phyloP scores from a whole-genome alignment of 2,329 filamentous ascomycete species.

The Phaeosphaeria sp. region DNA sequence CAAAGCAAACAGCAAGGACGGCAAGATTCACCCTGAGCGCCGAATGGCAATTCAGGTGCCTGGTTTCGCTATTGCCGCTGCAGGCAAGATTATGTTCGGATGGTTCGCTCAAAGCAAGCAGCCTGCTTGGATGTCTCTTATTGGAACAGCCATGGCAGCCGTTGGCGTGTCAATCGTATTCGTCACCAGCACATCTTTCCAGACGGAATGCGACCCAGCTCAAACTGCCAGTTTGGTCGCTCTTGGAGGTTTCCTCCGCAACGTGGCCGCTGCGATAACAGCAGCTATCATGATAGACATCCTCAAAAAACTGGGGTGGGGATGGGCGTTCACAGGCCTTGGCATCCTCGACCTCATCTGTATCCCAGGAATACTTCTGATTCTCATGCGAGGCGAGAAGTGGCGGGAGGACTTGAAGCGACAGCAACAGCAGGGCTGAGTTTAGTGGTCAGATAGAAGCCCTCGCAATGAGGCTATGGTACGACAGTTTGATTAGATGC shows the following conservation, averaged over 20 bases:
- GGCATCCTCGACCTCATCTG: constrained; percentile 41
- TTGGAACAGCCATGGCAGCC: constrained; percentile 41
- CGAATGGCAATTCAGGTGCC: constrained; percentile 50
- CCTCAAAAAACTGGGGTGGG: constrained; percentile 44
- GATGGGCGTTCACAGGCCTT: constrained; percentile 52
- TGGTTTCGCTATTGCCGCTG: constrained; percentile 48
- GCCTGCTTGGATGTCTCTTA: constrained; percentile 24
- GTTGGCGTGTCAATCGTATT: constrained; percentile 50
- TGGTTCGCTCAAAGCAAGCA: constrained; percentile 46
- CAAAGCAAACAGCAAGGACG: constrained; percentile 26
- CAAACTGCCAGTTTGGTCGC: constrained; percentile 52
- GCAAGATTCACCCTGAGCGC: constrained; percentile 46
- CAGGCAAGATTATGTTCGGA: constrained; percentile 51
- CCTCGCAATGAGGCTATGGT: constrained; percentile 5
- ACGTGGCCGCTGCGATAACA: constrained; percentile 49
- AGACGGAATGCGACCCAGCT: constrained; percentile 50
- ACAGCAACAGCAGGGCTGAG: constrained; percentile 16
- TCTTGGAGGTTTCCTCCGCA: constrained; percentile 50
- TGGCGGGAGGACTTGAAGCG: constrained; percentile 28
- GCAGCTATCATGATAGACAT: constrained; percentile 47
- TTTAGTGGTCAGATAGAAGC: background rate
- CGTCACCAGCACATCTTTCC: constrained; percentile 51
- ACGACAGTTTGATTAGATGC: constrained; percentile 8
- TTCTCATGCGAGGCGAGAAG: constrained; percentile 28
- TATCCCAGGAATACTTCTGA: constrained; percentile 30